Evolutionary conservation across 1,284 basidiomycete species (phyloP).

Genomic region (Boletus calvinii): DNA sequence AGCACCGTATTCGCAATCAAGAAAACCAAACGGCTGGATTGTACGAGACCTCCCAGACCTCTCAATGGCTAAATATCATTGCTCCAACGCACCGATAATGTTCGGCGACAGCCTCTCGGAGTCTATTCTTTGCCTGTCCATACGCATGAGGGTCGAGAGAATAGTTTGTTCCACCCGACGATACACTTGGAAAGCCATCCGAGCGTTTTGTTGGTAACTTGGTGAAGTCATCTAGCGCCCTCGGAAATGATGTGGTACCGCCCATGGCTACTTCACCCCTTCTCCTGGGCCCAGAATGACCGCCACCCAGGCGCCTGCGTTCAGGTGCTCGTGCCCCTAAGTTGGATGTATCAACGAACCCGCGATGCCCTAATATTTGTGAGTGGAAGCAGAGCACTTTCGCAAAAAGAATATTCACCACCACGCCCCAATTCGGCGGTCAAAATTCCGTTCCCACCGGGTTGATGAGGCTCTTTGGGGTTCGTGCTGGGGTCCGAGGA

Average conservation of each 20-base stretch:
- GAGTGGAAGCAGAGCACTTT: slow-evolving; percentile 1
- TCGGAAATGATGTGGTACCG: neutral
- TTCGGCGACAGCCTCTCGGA: slow-evolving; percentile 82
- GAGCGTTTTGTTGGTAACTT: neutral
- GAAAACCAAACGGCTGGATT: neutral
- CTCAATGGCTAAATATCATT: neutral
- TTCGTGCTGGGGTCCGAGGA: neutral
- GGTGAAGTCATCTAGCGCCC: neutral
- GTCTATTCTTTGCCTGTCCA: slow-evolving; percentile 74
- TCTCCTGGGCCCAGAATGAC: slow-evolving; percentile 1
- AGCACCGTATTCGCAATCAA: slow-evolving; percentile 10
- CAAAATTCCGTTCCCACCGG: neutral
- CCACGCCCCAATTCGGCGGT: slow-evolving; percentile 2
- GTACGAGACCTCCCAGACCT: neutral
- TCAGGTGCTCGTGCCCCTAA: neutral
- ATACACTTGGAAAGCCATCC: neutral
- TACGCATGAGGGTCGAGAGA: slow-evolving; percentile 74
- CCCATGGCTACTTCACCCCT: neutral
- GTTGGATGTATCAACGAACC: neutral
- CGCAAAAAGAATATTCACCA: slow-evolving; percentile 7
- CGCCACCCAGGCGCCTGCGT: neutral
- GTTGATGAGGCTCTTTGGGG: neutral
- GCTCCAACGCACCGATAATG: slow-evolving; percentile 66
- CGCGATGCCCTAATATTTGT: neutral
- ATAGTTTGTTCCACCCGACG: neutral